These are phyloP conservation scores for Phytophthora gonapodyides DNA, from an alignment of 352 stramenopile species.

Conservation along the genomic window DNA sequence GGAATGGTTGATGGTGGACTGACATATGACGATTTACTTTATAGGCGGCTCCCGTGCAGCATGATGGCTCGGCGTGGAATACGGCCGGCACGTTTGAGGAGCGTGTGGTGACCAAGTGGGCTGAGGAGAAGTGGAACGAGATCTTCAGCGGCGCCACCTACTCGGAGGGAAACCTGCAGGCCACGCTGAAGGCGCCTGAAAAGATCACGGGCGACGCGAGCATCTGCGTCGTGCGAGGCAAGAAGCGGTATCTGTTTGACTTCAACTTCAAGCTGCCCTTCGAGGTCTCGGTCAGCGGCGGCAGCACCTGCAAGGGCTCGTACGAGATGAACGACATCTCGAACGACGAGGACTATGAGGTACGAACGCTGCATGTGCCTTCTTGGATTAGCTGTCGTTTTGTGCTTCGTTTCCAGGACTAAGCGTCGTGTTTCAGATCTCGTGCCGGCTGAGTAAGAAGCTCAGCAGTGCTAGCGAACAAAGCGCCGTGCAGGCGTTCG, in stretches of 20 bases:
- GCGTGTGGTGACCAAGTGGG: constrained; percentile 87
- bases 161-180: constrained; percentile 44
- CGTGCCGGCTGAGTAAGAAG: constrained; percentile 59
- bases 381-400: neutral
- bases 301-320: constrained; percentile 61
- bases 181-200: constrained; percentile 61
- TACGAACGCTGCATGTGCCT: constrained; percentile 27
- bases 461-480: constrained; percentile 45
- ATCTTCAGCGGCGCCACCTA: constrained; percentile 53
- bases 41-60: constrained; percentile 32
- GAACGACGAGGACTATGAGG: constrained; percentile 89
- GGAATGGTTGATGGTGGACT: neutral
- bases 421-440: constrained; percentile 49
- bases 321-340: constrained; percentile 86
- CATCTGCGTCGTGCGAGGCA: constrained; percentile 87
- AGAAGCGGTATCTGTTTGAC: constrained; percentile 90
- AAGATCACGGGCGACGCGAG: constrained; percentile 86
- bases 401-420: neutral
- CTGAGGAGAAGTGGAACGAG: constrained; percentile 66
- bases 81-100: constrained; percentile 92
- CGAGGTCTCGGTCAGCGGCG: constrained; percentile 56
- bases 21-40: constrained; percentile 3
- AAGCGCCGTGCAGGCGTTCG: constrained; percentile 55
- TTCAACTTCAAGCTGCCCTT: constrained; percentile 82
- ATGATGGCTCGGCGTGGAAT: constrained; percentile 92